These are phyloP conservation scores for Luvunga scandens DNA, from an alignment of 345 rosid genomes.

Conservation along the genomic window DNA sequence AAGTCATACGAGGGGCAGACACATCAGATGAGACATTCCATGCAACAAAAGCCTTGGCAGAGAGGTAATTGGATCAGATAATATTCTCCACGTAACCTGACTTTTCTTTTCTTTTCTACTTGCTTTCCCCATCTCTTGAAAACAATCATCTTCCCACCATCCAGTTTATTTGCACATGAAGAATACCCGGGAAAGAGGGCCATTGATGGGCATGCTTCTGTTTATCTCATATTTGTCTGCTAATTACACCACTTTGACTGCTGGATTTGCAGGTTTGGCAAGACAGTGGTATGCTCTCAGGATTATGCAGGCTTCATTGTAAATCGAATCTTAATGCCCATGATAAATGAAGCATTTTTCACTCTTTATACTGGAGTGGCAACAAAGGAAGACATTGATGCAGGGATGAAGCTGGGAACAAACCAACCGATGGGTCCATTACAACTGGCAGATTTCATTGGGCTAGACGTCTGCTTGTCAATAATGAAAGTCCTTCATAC, in stretches of 20 bases:
- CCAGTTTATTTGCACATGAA: not conserved
- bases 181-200: not conserved
- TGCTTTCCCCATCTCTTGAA: not conserved
- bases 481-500: slow-evolving; percentile 71
- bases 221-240: not conserved
- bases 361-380: slow-evolving; percentile 87
- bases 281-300: slow-evolving; percentile 72
- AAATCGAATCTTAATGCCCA: slow-evolving; percentile 91
- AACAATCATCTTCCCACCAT: not conserved
- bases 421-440: slow-evolving; percentile 93
- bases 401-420: slow-evolving; percentile 86
- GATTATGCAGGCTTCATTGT: slow-evolving; percentile 83
- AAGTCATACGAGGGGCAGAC: slow-evolving; percentile 83
- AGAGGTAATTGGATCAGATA: slow-evolving; percentile 43
- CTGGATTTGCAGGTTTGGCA: slow-evolving; percentile 56
- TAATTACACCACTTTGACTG: not conserved
- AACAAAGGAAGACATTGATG: slow-evolving; percentile 88
- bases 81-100: not conserved
- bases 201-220: not conserved
- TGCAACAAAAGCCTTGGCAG: slow-evolving; percentile 64
- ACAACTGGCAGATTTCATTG: slow-evolving; percentile 81
- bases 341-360: slow-evolving; percentile 91
- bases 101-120: not conserved
- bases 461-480: slow-evolving; percentile 78
- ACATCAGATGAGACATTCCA: slow-evolving; percentile 74